Conservation (phyloP, 139 green algal genomes). For the Ulvella scutata region DNA sequence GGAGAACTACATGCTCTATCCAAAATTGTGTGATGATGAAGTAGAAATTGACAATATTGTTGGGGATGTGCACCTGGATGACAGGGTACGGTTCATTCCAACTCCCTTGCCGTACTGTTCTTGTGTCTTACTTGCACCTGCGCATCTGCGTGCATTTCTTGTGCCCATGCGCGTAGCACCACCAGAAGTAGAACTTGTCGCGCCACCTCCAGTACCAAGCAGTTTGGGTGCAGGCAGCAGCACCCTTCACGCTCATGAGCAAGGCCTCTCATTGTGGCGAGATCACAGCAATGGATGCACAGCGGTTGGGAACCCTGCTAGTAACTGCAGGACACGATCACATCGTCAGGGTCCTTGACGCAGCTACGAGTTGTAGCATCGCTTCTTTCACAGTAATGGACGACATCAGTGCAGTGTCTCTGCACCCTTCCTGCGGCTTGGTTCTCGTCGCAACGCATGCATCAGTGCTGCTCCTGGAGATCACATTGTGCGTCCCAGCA, state of each 20-base stretch:
- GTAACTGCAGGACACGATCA: neutral
- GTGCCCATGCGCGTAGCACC: too few relatives aligned
- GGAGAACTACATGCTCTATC: neutral
- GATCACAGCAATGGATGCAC: neutral
- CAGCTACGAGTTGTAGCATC: neutral
- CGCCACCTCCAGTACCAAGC: too few relatives aligned
- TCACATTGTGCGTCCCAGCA: neutral
- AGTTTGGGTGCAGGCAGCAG: neutral
- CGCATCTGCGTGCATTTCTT: too few relatives aligned
- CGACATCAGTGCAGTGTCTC: neutral
- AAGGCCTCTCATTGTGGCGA: neutral
- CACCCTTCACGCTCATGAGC: neutral
- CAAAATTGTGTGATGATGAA: neutral
- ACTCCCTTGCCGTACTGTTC: neutral
- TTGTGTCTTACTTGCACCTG: neutral
- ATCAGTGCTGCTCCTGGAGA: neutral
- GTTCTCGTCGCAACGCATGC: neutral
- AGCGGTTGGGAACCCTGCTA: neutral
- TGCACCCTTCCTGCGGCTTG: neutral
- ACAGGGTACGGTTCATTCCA: neutral
- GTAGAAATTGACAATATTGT: neutral
- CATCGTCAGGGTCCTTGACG: neutral
- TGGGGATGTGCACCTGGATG: neutral
- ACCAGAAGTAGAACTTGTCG: too few relatives aligned
- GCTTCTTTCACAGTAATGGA: neutral